A percentile compares a stretch with the other conserved stretches of the same genome.
These are phyloP conservation scores for Aspergillus clavatus DNA, from an alignment of 2,329 filamentous ascomycete species.

Conservation along the genomic window DNA sequence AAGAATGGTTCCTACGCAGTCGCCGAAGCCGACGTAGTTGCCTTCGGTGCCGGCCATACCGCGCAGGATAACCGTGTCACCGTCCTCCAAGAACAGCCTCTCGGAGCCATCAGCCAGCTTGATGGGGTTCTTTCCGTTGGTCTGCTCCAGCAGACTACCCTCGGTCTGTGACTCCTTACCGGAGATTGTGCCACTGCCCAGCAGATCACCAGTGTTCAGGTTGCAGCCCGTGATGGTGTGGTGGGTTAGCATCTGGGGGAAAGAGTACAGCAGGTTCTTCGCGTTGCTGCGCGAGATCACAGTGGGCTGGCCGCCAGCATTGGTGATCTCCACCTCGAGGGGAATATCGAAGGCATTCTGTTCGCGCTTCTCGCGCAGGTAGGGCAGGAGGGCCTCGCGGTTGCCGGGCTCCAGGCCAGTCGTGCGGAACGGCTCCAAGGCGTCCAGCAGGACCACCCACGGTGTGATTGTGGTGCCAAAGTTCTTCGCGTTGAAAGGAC, in stretches of 20 bases:
- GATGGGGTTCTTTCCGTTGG: conserved; percentile 61
- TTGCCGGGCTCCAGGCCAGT: conserved; percentile 50
- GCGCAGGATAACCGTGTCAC: conserved; percentile 63
- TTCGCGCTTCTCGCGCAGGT: conserved; percentile 57
- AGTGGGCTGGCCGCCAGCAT: conserved; percentile 47
- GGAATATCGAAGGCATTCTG: conserved; percentile 63
- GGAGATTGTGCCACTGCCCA: conserved; percentile 75
- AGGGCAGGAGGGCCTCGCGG: conserved; percentile 53
- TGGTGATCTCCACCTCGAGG: conserved; percentile 57
- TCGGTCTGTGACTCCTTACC: conserved; percentile 55
- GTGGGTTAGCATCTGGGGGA: conserved; percentile 77
- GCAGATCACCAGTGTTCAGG: conserved; percentile 66
- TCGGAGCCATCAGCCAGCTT: conserved; percentile 60
- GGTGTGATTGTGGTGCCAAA: conserved; percentile 73
- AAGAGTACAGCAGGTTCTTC: conserved; percentile 71
- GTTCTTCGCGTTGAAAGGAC: conserved; percentile 80
- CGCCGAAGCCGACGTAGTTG: conserved; percentile 69
- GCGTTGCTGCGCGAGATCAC: conserved; percentile 59
- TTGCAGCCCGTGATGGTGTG: conserved; percentile 72
- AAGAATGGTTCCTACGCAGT: conserved; percentile 62
- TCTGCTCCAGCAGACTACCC: conserved; percentile 70
- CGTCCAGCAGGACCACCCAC: conserved; percentile 74
- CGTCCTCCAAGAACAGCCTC: conserved; percentile 68
- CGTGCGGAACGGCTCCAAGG: conserved; percentile 63
- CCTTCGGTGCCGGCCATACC: conserved; percentile 64